Evolutionary conservation across 768 basidiomycete species (phyloP), one percentile per base, ranked within the genome.

Genomic region (Suillus weaverae): DNA sequence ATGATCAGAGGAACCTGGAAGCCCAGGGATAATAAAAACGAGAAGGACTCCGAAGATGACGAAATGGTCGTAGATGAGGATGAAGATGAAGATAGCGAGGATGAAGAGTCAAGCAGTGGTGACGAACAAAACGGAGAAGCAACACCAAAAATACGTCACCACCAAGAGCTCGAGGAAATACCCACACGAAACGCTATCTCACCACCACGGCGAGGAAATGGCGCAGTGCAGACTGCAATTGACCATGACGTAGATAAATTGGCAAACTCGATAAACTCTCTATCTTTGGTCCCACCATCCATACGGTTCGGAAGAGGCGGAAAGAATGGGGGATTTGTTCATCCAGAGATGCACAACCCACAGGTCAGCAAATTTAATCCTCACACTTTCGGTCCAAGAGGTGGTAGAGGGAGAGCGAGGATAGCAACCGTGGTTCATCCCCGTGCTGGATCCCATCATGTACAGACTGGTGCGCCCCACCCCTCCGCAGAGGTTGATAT

Each of bases 1-100:
- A 81, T 95, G 78, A 80, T 94, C 61, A 83, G 93, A 44, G 85
- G 85, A 13, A 80, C 84, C 63, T 95, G 92, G 92, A 91, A 86
- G 59, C 70, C 79, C 5, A 78, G 86, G 38, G 79, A 80, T 1
- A 66, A 67, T 10, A 60, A 64, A 18, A 66, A 63, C 61, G 66
- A 65, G 5, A 73, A 62, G 1, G 69, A 60, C 1, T 65, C 63
- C 0, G 70, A 70, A 9, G 60, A 62, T 18, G 68, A 70, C 0
- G 69, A 56, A 7, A 69, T 68, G 6, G 72, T 70, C 3, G 63
- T 69, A 61, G 75, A 76, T 6, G 71, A 69, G 1, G 72, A 71
- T 36, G 70, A 66, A 0, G 69, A 67, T 7, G 71, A 67, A 18
- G 75, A 71, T n/a, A 64, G 71, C 32, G 69, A 63, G 39, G 62